A percentile compares a stretch with the other conserved stretches of the same genome.
These are phyloP conservation scores for Nadsonia commutata DNA, from an alignment of 1,139 yeast genomes.

Conservation along the genomic window DNA sequence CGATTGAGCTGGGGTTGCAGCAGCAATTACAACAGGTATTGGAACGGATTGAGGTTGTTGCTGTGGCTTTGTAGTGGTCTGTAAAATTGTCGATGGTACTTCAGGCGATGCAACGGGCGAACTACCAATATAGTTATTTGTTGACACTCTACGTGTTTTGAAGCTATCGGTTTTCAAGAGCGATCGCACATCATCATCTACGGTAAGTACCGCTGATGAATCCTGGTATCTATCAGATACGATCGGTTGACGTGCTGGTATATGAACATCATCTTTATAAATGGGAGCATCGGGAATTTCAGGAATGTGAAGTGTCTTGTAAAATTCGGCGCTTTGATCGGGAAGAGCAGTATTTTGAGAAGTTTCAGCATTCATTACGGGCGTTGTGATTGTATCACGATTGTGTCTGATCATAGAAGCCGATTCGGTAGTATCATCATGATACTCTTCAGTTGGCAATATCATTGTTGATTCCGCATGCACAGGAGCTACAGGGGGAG, in stretches of 20 bases:
- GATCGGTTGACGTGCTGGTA: background rate
- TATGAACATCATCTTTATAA: background rate
- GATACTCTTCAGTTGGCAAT: background rate
- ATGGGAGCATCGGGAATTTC: slow-evolving; percentile 6
- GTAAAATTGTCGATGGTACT: background rate
- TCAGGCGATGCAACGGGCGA: background rate
- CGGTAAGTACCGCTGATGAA: background rate
- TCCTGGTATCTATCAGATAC: background rate
- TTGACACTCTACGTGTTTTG: slow-evolving; percentile 15
- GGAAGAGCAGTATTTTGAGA: background rate
- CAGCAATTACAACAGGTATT: too few relatives aligned
- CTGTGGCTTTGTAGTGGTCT: background rate
- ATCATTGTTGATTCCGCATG: background rate
- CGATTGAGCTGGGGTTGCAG: slow-evolving; percentile 1
- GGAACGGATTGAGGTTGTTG: too few relatives aligned
- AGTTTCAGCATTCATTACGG: background rate
- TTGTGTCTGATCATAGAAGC: slow-evolving; percentile 1
- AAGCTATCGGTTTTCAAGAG: slow-evolving; percentile 13
- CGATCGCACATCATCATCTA: background rate
- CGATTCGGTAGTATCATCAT: slow-evolving; percentile 2
- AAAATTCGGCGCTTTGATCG: slow-evolving; percentile 5
- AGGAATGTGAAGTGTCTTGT: slow-evolving; percentile 7
- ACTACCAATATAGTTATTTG: background rate
- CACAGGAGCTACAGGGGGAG: slow-evolving; percentile 1
- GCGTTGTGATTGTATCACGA: background rate